A percentile compares a stretch with the other conserved stretches of the same genome.
phyloP scores from a whole-genome alignment of 257 asterid species.

The Fraxinus quadrangulata region DNA sequence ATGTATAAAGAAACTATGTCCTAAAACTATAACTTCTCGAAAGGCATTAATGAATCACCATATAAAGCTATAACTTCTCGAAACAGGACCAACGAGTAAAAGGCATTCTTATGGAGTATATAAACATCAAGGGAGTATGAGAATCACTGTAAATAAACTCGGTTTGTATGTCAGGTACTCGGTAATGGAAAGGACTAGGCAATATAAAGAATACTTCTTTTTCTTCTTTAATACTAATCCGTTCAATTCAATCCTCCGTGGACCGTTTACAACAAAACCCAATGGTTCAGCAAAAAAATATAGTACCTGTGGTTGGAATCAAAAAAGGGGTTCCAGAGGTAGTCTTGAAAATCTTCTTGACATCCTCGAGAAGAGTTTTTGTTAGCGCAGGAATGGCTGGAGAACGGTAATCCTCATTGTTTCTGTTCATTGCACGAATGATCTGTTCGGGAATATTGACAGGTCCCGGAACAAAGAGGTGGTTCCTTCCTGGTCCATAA shows the following conservation, averaged over 20 bases:
- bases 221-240: background rate
- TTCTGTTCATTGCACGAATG: constrained; percentile 94
- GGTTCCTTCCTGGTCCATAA: constrained; percentile 95
- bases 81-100: background rate
- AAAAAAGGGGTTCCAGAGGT: constrained; percentile 91
- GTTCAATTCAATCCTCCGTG: background rate
- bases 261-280: background rate
- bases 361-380: constrained; percentile 78
- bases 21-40: background rate
- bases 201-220: background rate
- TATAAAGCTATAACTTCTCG: background rate
- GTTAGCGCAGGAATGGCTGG: constrained; percentile 93
- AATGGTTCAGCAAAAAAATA: background rate
- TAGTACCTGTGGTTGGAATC: constrained; percentile 89
- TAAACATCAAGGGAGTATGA: background rate
- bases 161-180: background rate
- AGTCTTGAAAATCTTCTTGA: constrained; percentile 92
- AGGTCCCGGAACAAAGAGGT: constrained; percentile 99
- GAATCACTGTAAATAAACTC: background rate
- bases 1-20: background rate
- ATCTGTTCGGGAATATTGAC: constrained; percentile 97
- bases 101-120: background rate
- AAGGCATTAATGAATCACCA: background rate
- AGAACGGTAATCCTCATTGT: constrained; percentile 97
- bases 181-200: background rate